phyloP scores from a whole-genome alignment of 495 filamentous ascomycete genomes.

The Aspergillus asperescens region DNA sequence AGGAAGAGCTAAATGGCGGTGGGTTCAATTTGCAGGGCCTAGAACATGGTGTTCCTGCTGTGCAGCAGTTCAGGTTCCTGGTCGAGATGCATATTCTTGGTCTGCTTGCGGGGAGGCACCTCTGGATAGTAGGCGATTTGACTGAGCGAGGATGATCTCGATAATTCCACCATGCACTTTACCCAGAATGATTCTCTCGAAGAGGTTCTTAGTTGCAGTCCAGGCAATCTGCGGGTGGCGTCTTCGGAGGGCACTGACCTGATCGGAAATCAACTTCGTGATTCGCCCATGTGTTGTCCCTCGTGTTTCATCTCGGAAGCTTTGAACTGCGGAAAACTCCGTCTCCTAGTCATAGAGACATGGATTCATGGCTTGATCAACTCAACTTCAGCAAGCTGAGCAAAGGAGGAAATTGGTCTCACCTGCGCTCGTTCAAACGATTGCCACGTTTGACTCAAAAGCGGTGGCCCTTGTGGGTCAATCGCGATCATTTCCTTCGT shows the following conservation, averaged over 20 bases:
- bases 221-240: not conserved
- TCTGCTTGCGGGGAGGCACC: not conserved
- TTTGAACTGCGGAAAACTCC: not conserved
- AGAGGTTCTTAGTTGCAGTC: not conserved
- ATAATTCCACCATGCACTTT: too few relatives aligned
- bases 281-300: not conserved
- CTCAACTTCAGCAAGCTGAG: too few relatives aligned
- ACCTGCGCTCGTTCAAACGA: not conserved
- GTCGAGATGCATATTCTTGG: constrained; percentile 4
- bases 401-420: not conserved
- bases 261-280: constrained; percentile 3
- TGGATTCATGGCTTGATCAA: too few relatives aligned
- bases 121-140: not conserved
- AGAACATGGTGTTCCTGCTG: constrained; percentile 15
- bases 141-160: too few relatives aligned
- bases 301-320: constrained; percentile 2
- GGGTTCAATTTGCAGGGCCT: constrained; percentile 15
- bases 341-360: not conserved
- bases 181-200: too few relatives aligned
- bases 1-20: constrained; percentile 13
- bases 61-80: constrained; percentile 8
- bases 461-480: not conserved
- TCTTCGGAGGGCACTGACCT: not conserved
- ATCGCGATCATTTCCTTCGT: not conserved
- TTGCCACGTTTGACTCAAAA: not conserved